Percentiles rank a stretch among this genome's conserved stretches.
Evolutionary conservation across 192 early-diverging fungal genomes (phyloP).

Genomic region (Coemansia aciculifera): DNA sequence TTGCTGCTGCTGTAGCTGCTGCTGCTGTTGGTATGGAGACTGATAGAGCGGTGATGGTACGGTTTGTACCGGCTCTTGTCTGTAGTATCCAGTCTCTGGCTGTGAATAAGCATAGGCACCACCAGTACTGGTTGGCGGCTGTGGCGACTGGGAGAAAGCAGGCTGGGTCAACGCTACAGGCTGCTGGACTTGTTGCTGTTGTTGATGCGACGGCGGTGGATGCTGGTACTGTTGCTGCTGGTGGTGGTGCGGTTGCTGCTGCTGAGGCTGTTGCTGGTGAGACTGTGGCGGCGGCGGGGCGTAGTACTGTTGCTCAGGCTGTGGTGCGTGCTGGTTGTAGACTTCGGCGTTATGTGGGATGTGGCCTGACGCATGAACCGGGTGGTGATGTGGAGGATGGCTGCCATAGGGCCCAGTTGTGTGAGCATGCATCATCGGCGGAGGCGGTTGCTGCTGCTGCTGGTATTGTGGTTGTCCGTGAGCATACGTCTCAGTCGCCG

Average conservation of each 20-base stretch:
- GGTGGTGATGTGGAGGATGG: slow-evolving; percentile 1
- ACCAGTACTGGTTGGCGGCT: background rate
- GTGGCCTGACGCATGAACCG: slow-evolving; percentile 2
- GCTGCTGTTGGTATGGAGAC: slow-evolving; percentile 13
- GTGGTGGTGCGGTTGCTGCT: slow-evolving; percentile 5
- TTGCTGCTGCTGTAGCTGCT: slow-evolving; percentile 2
- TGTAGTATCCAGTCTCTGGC: slow-evolving; percentile 17
- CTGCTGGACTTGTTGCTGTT: background rate
- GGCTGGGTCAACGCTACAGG: slow-evolving; percentile 4
- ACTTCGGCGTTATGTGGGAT: background rate
- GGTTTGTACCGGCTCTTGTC: slow-evolving; percentile 12
- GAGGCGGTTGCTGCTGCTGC: slow-evolving; percentile 11
- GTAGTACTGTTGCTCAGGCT: slow-evolving; percentile 13
- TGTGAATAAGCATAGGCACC: slow-evolving; percentile 6
- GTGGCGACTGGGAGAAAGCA: slow-evolving; percentile 5
- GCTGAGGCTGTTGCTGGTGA: slow-evolving; percentile 12
- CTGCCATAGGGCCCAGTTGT: slow-evolving; percentile 7
- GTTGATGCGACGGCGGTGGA: slow-evolving; percentile 6
- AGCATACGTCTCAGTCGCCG: background rate
- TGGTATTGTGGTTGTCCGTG: slow-evolving; percentile 14
- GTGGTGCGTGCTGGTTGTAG: slow-evolving; percentile 19
- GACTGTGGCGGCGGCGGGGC: slow-evolving; percentile 3
- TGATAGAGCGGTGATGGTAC: slow-evolving; percentile 11
- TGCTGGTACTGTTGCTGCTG: slow-evolving; percentile 13
- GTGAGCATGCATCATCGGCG: background rate